These are phyloP conservation scores for Sarocladium oryzae DNA, from an alignment of 2,329 filamentous ascomycete species.

Conservation along the genomic window DNA sequence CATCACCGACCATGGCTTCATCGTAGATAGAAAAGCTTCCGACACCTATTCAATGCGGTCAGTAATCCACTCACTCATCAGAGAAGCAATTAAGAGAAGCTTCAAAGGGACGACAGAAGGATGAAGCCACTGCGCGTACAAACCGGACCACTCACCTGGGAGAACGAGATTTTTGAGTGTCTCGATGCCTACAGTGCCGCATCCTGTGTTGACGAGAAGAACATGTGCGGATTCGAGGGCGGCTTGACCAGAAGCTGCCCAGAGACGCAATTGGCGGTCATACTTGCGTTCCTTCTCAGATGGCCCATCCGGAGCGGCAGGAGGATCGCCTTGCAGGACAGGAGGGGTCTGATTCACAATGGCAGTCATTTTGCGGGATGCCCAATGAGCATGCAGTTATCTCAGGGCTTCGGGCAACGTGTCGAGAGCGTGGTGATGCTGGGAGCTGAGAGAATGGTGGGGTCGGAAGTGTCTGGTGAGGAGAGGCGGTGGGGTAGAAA, in stretches of 20 bases:
- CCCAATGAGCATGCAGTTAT: background rate
- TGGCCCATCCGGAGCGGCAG: slow-evolving; percentile 29
- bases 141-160: slow-evolving; percentile 52
- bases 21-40: slow-evolving; percentile 91
- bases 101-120: too few species aligned
- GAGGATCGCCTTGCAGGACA: slow-evolving; percentile 25
- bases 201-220: slow-evolving; percentile 79
- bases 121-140: too few species aligned
- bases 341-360: slow-evolving; percentile 24
- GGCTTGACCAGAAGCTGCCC: slow-evolving; percentile 87
- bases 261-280: slow-evolving; percentile 88
- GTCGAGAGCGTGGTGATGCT: background rate
- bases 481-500: background rate
- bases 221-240: slow-evolving; percentile 88
- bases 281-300: slow-evolving; percentile 71
- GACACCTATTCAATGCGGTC: slow-evolving; percentile 51
- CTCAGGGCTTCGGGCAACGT: too few species aligned
- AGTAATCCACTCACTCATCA: too few species aligned
- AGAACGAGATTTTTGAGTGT: slow-evolving; percentile 95
- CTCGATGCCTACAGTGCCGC: slow-evolving; percentile 85
- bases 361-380: slow-evolving; percentile 19
- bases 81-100: too few species aligned
- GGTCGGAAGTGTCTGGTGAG: background rate
- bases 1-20: slow-evolving; percentile 65
- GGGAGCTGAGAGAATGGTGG: too few species aligned